Evolutionary conservation across 2,329 filamentous ascomycete species (phyloP).

Genomic region (Talaromyces atroroseus): DNA sequence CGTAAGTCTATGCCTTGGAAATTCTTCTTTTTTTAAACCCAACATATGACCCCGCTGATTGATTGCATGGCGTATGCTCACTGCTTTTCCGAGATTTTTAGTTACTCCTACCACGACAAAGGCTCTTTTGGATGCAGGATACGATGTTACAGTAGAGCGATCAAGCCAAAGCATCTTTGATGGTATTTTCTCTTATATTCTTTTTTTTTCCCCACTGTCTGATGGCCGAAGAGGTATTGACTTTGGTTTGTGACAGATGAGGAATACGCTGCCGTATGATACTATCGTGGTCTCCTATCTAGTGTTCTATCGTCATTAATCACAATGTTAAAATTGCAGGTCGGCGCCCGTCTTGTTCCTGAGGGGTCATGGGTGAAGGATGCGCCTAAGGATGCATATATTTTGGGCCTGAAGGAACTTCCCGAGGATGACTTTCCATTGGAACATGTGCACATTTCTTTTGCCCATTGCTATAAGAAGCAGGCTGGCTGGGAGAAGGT

Average conservation of each 20-base stretch:
- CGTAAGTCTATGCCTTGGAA: slow-evolving; percentile 24
- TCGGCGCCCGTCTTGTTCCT: slow-evolving; percentile 60
- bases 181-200: slow-evolving; percentile 23
- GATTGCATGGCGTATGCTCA: not conserved
- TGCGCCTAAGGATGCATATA: slow-evolving; percentile 62
- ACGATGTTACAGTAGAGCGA: slow-evolving; percentile 62
- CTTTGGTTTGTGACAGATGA: slow-evolving; percentile 4
- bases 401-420: slow-evolving; percentile 73
- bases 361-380: slow-evolving; percentile 61
- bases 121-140: slow-evolving; percentile 63
- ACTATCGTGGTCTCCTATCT: not conserved
- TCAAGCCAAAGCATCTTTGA: slow-evolving; percentile 60
- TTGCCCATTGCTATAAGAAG: slow-evolving; percentile 70
- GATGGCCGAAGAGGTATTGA: not conserved
- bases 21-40: not conserved
- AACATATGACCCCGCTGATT: not conserved
- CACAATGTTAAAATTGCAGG: slow-evolving; percentile 26
- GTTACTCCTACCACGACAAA: slow-evolving; percentile 52
- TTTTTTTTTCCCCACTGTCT: too few species aligned
- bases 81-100: slow-evolving; percentile 16
- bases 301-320: not conserved
- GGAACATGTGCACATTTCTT: slow-evolving; percentile 67
- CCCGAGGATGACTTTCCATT: slow-evolving; percentile 65
- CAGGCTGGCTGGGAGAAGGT: slow-evolving; percentile 75
- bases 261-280: slow-evolving; percentile 13